Base-by-base conservation (phyloP, 78 protist species). In the Cyanophora paradoxa region DNA sequence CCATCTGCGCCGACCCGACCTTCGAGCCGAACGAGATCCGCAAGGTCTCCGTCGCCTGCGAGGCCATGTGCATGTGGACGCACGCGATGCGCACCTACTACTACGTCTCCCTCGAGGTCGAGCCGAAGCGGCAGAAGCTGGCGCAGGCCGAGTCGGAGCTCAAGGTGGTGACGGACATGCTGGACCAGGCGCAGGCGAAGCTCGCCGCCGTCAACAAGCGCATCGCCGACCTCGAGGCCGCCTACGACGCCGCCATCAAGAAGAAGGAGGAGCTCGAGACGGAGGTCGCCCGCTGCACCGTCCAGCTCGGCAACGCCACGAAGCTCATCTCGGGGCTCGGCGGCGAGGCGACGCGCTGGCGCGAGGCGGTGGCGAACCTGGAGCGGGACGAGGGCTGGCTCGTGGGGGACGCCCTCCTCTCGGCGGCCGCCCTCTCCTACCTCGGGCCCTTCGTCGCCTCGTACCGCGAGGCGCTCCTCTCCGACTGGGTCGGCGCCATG, bases 291-390 rank as follows among this genome's bases (percentile, higher is more conserved):
- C 57, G 57, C 50, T 65, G 76, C 54, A 34, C 34, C 46, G 13
- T 33, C 14, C 80, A 86, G 66, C 67, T 86, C 34, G 82, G 50
- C 24, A 74, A 93, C 10, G 96, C 96, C 11, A 33, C 68, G 59
- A 63, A 79, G 72, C 82, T 91, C 37, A 81, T 82, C 28, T 57
- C 24, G 20, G 87, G 84, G 26, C 84, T 92, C 3, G 92, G 88
- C 40, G 92, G 81, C 54, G 96, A 92, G 81, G 50, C 59, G 74
- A n/a, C 4, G 30, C 81, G 96, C 19, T 92, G 93, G 92, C 13
- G 36, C 31, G 78, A 63, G 79, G 26, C 75, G 1, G 69, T 85
- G 42, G 41, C 1, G 37, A 36, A 26, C 13, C 28, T 76, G 50
- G 78, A 82, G 33, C 20, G 34, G 11, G 37, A 36, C 34, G 75